These are phyloP conservation scores for Anthoceros angustus DNA, from an alignment of 225 moss, liverwort and hornwort genomes.

Conservation along the genomic window DNA sequence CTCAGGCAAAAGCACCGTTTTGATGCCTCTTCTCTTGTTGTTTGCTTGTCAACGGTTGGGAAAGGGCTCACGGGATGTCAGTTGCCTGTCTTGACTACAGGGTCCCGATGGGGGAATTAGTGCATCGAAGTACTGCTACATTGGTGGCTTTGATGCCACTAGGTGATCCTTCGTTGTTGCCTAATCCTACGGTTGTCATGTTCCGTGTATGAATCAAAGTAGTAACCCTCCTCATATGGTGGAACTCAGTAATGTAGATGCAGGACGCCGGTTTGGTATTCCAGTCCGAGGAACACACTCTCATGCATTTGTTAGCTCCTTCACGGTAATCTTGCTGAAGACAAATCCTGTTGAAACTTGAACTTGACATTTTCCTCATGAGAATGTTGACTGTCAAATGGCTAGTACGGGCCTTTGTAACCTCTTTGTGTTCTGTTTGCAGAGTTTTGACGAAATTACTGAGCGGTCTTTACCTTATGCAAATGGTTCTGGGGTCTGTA, in stretches of 20 bases:
- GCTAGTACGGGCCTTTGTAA: not conserved
- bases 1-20: constrained; percentile 32
- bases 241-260: constrained; percentile 70
- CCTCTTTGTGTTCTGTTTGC: constrained; percentile 8
- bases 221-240: not conserved
- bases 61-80: constrained; percentile 5
- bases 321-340: constrained; percentile 35
- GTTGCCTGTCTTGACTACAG: constrained; percentile 19
- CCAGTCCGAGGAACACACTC: constrained; percentile 95
- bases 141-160: constrained; percentile 91
- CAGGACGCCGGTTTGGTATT: constrained; percentile 74
- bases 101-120: constrained; percentile 94
- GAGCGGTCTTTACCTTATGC: constrained; percentile 43
- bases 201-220: not conserved
- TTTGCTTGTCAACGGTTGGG: too few relatives aligned
- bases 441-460: constrained; percentile 92
- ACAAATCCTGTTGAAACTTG: not conserved
- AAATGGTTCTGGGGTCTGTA: constrained; percentile 32
- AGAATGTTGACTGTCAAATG: not conserved
- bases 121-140: constrained; percentile 91
- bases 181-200: not conserved
- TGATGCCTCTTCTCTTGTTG: too few relatives aligned
- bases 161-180: constrained; percentile 26
- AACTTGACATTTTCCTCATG: not conserved
- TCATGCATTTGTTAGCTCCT: constrained; percentile 92